Base-by-base conservation (phyloP, 768 basidiomycete species). In the Melanogaster broomeanus region DNA sequence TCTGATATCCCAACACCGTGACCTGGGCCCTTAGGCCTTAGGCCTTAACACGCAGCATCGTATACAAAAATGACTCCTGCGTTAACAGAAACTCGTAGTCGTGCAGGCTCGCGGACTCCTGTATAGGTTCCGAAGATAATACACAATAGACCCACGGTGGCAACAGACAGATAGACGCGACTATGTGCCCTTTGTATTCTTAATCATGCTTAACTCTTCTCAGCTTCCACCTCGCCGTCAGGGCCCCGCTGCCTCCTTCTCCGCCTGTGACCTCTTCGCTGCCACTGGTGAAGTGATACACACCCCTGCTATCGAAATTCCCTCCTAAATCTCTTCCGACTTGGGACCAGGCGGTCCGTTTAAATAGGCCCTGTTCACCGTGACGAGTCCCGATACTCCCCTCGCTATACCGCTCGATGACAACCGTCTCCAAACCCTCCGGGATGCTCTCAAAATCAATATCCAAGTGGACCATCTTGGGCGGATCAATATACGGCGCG, bases 361-460 rank as follows among this genome's bases (percentile, higher is more conserved):
- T 21, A 11, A 39, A 18, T 3, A 38, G 7, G 11, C 34, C 8
- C 28, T 24, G 19, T 37, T 5, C 4, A 9, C 18, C 6, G n/a
- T n/a, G n/a, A 6, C 11, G 4, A 4, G 19, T 44, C 22, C 33
- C 7, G 18, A 12, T 21, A n/a, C 9, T 16, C 41, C 25, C 30
- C 35, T 24, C 12, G 13, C 12, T 42, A 30, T 38, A 54, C 42
- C 52, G 57, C 50, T 51, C 60, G 24, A 59, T 25, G 33, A 53
- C 38, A 39, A 52, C 21, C 31, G 8, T 21, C 16, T 5, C 42
- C 16, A 6, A 52, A 25, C 48, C 55, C 6, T 55, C 21, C 0
- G 63, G 65, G 21, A 75, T 59, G n/a, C 57, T 49, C 4, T 55
- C 56, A 52, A 77, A 77, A 48, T 76, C 67, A 30, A 78, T 58